A percentile compares a stretch with the other conserved stretches of the same genome.
Evolutionary conservation across 805 yeast species (phyloP).

Genomic region (Ogataea angusta): DNA sequence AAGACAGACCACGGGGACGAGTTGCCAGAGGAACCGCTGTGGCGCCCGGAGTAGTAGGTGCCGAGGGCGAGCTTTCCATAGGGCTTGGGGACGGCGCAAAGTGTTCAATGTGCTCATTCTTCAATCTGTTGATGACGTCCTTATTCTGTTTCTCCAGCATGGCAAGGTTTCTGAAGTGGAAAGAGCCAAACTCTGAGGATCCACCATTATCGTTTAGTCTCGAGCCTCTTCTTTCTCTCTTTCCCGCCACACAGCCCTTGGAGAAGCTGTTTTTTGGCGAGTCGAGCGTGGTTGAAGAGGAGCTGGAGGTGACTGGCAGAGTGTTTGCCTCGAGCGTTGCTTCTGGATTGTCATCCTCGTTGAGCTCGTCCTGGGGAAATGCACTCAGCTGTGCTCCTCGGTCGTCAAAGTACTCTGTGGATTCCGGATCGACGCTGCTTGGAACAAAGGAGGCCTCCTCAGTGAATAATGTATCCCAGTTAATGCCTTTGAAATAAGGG

Average conservation of each 20-base stretch:
- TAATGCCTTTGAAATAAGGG: slow-evolving; percentile 66
- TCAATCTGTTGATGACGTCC: slow-evolving; percentile 83
- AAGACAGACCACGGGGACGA: slow-evolving; percentile 21
- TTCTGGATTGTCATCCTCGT: slow-evolving; percentile 19
- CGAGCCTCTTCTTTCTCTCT: slow-evolving; percentile 70
- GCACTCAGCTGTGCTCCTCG: slow-evolving; percentile 79
- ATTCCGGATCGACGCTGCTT: slow-evolving; percentile 69
- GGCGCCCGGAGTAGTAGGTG: slow-evolving; percentile 27
- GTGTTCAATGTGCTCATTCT: slow-evolving; percentile 75
- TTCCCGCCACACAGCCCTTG: slow-evolving; percentile 36
- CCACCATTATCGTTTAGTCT: slow-evolving; percentile 61
- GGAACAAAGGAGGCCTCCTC: slow-evolving; percentile 87
- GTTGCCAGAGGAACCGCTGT: slow-evolving; percentile 6
- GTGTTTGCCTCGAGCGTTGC: slow-evolving; percentile 6
- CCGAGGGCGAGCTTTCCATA: slow-evolving; percentile 36
- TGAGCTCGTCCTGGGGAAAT: slow-evolving; percentile 46
- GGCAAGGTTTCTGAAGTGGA: slow-evolving; percentile 82
- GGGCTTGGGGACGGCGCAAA: slow-evolving; percentile 44
- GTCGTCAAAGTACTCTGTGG: slow-evolving; percentile 85
- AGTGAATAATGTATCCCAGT: slow-evolving; percentile 71
- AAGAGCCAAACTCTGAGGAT: slow-evolving; percentile 82
- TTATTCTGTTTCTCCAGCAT: slow-evolving; percentile 92
- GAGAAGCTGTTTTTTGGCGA: slow-evolving; percentile 29
- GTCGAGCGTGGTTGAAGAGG: slow-evolving; percentile 27
- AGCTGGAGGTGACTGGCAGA: slow-evolving; percentile 22